Evolutionary conservation across 2,329 filamentous ascomycete genomes (phyloP).

Genomic region (Colletotrichum paranaense): DNA sequence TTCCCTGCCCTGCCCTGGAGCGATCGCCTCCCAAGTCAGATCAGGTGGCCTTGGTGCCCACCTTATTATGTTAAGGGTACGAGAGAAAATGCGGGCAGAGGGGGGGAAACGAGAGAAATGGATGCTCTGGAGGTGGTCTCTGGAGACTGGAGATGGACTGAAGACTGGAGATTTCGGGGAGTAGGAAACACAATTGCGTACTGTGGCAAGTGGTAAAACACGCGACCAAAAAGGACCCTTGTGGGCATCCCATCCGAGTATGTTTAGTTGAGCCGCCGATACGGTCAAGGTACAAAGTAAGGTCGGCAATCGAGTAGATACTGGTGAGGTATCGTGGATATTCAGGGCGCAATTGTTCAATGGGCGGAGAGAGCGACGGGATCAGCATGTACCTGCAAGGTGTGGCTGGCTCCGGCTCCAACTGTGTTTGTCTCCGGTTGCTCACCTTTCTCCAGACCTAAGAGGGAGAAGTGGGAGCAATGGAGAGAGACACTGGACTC

Average conservation of each 20-base stretch:
- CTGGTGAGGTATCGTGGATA: not conserved
- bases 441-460: not conserved
- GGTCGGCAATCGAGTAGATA: not conserved
- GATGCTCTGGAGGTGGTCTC: conserved; percentile 23
- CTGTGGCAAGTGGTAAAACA: not conserved
- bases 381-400: conserved; percentile 26
- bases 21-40: not conserved
- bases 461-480: not conserved
- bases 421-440: conserved; percentile 17
- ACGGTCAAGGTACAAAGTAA: conserved; percentile 19
- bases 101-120: conserved; percentile 23
- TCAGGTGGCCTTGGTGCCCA: conserved; percentile 11
- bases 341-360: conserved; percentile 12
- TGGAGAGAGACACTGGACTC: not conserved
- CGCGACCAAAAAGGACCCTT: not conserved
- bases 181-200: not conserved
- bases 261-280: conserved; percentile 18
- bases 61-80: not conserved
- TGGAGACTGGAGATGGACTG: conserved; percentile 20
- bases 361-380: not conserved
- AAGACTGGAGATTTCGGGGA: not conserved
- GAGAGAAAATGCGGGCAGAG: conserved; percentile 19
- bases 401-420: conserved; percentile 15
- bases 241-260: not conserved
- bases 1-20: conserved; percentile 1